Percentiles rank a stretch among this genome's conserved stretches.
Conservation (phyloP, 2,329 filamentous ascomycete species). For the Colletotrichum brevisporum region DNA sequence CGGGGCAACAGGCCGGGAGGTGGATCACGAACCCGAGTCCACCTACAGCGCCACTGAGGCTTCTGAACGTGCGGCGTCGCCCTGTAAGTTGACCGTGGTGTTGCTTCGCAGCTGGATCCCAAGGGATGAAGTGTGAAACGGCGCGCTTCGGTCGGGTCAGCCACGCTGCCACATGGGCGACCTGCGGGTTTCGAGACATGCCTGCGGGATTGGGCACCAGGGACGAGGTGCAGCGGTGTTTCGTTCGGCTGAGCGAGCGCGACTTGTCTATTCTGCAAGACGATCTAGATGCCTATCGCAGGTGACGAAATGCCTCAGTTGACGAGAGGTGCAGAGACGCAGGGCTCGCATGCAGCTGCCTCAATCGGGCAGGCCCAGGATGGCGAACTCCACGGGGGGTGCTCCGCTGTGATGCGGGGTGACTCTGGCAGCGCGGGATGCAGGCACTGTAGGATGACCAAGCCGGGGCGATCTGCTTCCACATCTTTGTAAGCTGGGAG, state of each 20-base stretch:
- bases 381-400: neutral
- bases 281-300: neutral
- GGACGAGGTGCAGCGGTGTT: slow-evolving; percentile 10
- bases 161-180: slow-evolving; percentile 12
- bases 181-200: slow-evolving; percentile 19
- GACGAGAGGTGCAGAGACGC: neutral
- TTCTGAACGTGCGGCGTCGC: neutral
- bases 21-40: neutral
- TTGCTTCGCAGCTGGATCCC: neutral
- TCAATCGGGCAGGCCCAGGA: neutral
- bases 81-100: neutral
- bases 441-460: slow-evolving; percentile 6
- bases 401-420: slow-evolving; percentile 7
- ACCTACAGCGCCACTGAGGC: neutral
- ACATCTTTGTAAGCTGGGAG: no score
- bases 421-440: slow-evolving; percentile 4
- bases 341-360: slow-evolving; percentile 22
- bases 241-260: neutral
- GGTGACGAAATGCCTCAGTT: neutral
- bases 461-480: neutral
- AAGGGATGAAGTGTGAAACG: slow-evolving; percentile 7
- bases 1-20: neutral
- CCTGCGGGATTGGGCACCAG: slow-evolving; percentile 14
- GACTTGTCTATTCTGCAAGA: neutral
- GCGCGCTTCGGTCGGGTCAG: slow-evolving; percentile 11